Conservation (phyloP, 169 alveolate species). For the Plasmodium coatneyi region DNA sequence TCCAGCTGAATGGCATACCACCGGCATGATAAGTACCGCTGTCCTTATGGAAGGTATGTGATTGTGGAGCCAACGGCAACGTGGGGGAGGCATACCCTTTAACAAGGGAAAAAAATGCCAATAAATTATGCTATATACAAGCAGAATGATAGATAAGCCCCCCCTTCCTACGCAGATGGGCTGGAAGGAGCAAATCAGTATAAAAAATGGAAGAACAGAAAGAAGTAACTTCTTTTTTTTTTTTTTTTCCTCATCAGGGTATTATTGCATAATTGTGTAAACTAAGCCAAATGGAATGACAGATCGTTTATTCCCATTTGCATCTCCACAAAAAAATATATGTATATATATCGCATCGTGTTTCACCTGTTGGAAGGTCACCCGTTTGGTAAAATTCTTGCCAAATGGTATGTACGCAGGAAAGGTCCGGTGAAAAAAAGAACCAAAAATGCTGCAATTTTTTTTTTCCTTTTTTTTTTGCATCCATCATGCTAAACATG, state of each 20-base stretch:
- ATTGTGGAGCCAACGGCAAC: background rate
- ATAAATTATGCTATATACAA: background rate
- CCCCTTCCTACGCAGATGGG: background rate
- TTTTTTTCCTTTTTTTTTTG: background rate
- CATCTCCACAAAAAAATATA: background rate
- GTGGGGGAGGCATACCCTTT: background rate
- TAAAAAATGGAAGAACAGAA: background rate
- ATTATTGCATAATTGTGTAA: background rate
- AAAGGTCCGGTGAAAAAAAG: background rate
- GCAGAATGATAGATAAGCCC: background rate
- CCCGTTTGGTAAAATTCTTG: background rate
- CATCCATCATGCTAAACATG: background rate
- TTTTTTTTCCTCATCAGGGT: background rate
- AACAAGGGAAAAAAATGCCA: background rate
- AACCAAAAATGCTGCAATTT: background rate
- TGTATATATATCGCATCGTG: background rate
- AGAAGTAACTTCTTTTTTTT: background rate
- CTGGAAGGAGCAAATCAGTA: background rate
- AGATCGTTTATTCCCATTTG: background rate
- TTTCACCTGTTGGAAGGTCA: background rate
- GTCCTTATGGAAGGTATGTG: background rate
- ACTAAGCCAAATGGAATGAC: background rate
- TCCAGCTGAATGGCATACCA: constrained; percentile 1
- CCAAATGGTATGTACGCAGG: background rate
- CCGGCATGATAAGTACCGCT: background rate